phyloP scores from a whole-genome alignment of 2,329 filamentous ascomycete species.

The Metarhizium album region DNA sequence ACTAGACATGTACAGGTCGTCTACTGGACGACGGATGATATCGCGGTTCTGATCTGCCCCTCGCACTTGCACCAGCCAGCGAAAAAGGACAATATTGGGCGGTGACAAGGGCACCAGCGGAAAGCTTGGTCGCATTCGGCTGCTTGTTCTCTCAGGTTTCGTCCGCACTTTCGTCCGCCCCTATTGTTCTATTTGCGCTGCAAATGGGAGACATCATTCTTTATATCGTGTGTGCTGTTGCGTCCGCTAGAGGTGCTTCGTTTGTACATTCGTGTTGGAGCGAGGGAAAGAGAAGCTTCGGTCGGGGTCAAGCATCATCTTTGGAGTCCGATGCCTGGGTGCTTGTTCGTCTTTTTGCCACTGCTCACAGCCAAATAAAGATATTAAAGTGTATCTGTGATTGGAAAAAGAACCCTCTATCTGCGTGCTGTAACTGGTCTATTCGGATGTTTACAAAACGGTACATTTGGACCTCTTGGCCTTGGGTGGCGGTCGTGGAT shows the following conservation, averaged over 20 bases:
- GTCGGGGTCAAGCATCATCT: background rate
- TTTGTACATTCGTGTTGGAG: background rate
- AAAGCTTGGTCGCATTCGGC: background rate
- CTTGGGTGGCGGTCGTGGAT: slow-evolving; percentile 51
- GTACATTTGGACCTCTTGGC: slow-evolving; percentile 58
- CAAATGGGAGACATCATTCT: background rate
- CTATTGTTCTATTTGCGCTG: slow-evolving; percentile 6
- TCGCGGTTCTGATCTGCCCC: background rate
- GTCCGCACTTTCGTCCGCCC: background rate
- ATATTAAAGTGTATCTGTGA: slow-evolving; percentile 3
- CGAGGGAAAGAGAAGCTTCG: background rate
- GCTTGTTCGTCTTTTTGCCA: slow-evolving; percentile 1
- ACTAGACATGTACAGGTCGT: background rate
- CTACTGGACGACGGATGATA: background rate
- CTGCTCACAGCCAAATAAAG: slow-evolving; percentile 2
- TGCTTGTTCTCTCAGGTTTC: background rate
- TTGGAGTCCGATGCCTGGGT: background rate
- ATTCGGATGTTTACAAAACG: slow-evolving; percentile 43
- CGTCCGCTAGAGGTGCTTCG: background rate
- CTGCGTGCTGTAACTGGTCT: background rate
- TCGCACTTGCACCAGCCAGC: background rate
- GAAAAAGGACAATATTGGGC: background rate
- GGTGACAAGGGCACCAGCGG: background rate
- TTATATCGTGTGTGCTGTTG: background rate
- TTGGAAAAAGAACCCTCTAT: background rate